Conservation (phyloP, 2,329 filamentous ascomycete genomes). For the Xylaria digitata region DNA sequence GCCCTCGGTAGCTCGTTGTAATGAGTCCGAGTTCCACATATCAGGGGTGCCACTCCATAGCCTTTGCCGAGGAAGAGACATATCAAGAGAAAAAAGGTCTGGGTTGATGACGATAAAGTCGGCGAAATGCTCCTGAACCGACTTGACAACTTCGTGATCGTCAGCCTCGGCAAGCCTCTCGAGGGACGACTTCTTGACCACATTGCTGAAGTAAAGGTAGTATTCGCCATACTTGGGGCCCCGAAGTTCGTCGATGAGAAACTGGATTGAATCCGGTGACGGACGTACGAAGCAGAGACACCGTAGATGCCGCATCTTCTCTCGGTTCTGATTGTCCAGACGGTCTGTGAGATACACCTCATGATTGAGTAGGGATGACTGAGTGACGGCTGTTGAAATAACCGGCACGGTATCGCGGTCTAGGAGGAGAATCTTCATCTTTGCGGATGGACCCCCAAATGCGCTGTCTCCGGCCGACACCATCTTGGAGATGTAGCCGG, state of each 20-base stretch:
- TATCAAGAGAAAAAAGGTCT: conserved; percentile 85
- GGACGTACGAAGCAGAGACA: conserved; percentile 94
- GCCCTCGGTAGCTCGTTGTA: conserved; percentile 89
- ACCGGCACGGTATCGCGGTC: conserved; percentile 95
- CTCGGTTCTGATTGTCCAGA: conserved; percentile 86
- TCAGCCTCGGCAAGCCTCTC: conserved; percentile 96
- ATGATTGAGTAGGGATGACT: conserved; percentile 93
- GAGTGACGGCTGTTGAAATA: conserved; percentile 93
- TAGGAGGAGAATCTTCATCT: conserved; percentile 98
- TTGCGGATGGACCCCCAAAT: conserved; percentile 75
- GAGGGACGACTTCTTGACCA: conserved; percentile 94
- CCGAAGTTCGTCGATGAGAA: conserved; percentile 92
- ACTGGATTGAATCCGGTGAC: conserved; percentile 90
- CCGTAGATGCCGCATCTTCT: conserved; percentile 97
- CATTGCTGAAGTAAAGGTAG: conserved; percentile 96
- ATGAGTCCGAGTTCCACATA: conserved; percentile 87
- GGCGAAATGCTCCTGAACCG: conserved; percentile 94
- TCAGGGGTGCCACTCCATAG: conserved; percentile 87
- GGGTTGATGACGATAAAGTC: conserved; percentile 96
- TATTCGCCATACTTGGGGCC: conserved; percentile 99
- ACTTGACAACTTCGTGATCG: conserved; percentile 95
- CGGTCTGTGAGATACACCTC: conserved; percentile 98
- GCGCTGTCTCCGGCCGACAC: conserved; percentile 83
- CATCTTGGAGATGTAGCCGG: conserved; percentile 97
- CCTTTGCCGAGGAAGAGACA: conserved; percentile 77